Percentiles rank a stretch among this genome's conserved stretches.
Evolutionary conservation across 139 green algal genomes (phyloP).

Genomic region (Chlamydomonas sphaeroides): DNA sequence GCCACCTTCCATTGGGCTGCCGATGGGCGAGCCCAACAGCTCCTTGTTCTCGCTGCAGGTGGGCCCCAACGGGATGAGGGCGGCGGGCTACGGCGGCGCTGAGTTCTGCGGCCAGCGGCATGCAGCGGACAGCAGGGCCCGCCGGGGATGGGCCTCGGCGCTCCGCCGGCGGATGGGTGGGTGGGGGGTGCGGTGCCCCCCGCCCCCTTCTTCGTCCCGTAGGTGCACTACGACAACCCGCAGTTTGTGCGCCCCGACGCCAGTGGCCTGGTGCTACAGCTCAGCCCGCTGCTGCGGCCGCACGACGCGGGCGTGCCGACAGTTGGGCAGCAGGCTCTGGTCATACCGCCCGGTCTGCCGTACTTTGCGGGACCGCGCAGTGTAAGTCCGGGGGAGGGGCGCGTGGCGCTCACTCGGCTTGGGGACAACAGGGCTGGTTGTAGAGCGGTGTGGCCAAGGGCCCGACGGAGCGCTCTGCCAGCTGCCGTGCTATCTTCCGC

Average conservation of each 20-base stretch:
- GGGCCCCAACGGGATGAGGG: too few relatives aligned
- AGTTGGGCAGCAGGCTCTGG: constrained; percentile 10
- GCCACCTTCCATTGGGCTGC: constrained; percentile 8
- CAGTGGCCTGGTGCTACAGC: not conserved
- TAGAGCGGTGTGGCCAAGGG: too few relatives aligned
- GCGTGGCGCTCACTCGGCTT: too few relatives aligned
- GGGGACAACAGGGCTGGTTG: too few relatives aligned
- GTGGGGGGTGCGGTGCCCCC: too few relatives aligned
- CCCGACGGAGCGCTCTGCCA: too few relatives aligned
- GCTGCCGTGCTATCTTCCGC: too few relatives aligned
- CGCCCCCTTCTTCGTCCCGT: not conserved
- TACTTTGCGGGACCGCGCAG: not conserved
- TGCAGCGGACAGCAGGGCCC: too few relatives aligned
- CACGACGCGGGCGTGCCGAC: constrained; percentile 26
- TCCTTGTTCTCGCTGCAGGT: constrained; percentile 25
- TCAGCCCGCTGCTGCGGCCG: constrained; percentile 11
- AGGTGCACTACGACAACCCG: constrained; percentile 36
- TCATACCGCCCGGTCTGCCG: constrained; percentile 2
- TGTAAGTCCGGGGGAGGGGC: not conserved
- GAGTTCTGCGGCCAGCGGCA: too few relatives aligned
- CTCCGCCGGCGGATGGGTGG: too few relatives aligned
- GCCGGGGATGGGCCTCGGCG: too few relatives aligned
- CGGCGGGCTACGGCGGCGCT: not conserved
- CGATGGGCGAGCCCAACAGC: not conserved
- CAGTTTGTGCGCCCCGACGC: not conserved